Evolutionary conservation across 371 early-diverging fungal species (phyloP).

Genomic region (Rhizomucor miehei): DNA sequence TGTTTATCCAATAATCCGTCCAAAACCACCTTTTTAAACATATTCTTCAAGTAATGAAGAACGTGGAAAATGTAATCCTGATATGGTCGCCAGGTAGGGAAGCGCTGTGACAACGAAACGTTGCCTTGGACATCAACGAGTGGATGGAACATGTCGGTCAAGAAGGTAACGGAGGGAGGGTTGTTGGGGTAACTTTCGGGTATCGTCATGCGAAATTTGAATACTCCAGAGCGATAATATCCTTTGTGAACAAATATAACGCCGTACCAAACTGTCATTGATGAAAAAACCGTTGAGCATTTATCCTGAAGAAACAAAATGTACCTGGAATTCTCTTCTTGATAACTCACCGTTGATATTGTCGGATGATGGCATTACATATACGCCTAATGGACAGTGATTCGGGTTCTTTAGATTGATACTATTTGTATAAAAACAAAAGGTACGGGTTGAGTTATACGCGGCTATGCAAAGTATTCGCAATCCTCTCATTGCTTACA

Average conservation of each 20-base stretch:
- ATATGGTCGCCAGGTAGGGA: constrained; percentile 80
- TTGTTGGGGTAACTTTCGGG: constrained; percentile 84
- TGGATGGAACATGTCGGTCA: constrained; percentile 94
- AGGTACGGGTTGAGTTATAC: not conserved
- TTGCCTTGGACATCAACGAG: constrained; percentile 76
- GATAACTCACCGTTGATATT: constrained; percentile 64
- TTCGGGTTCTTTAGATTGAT: constrained; percentile 72
- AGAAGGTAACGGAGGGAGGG: constrained; percentile 85
- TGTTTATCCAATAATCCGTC: constrained; percentile 65
- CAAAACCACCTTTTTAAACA: constrained; percentile 77
- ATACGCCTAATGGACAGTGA: constrained; percentile 84
- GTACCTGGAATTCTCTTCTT: not conserved
- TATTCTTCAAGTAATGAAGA: constrained; percentile 80
- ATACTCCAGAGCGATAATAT: constrained; percentile 89
- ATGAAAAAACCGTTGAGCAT: not conserved
- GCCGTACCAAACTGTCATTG: constrained; percentile 77
- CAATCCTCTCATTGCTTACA: constrained; percentile 10
- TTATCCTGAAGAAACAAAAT: too few species aligned
- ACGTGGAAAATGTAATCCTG: constrained; percentile 82
- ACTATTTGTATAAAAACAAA: constrained; percentile 47
- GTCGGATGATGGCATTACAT: constrained; percentile 80
- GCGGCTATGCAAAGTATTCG: not conserved
- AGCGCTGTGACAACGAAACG: constrained; percentile 71
- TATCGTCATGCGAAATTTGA: constrained; percentile 88
- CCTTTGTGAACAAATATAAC: constrained; percentile 85